Percentiles rank a stretch among this genome's conserved stretches.
Evolutionary conservation across 2,329 filamentous ascomycete genomes (phyloP).

Genomic region (Epichloe sibirici): DNA sequence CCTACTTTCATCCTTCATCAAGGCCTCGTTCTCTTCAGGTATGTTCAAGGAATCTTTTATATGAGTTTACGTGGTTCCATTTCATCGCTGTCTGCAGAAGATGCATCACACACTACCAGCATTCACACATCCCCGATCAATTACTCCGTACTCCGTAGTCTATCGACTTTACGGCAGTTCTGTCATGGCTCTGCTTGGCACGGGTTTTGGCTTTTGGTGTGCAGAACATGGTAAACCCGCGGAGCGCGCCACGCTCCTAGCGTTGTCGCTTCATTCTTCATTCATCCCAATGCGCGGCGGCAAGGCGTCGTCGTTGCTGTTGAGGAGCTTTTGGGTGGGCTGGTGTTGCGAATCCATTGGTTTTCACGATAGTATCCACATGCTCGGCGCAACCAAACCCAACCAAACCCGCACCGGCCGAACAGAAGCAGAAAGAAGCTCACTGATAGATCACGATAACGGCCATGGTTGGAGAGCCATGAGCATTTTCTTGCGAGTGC

Average conservation of each 20-base stretch:
- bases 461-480: background rate
- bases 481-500: background rate
- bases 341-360: background rate
- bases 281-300: background rate
- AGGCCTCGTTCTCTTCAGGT: conserved; percentile 1
- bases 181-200: background rate
- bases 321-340: background rate
- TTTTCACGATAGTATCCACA: background rate
- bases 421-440: too few relatives aligned
- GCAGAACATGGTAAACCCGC: background rate
- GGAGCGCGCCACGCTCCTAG: background rate
- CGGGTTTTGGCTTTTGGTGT: background rate
- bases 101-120: background rate
- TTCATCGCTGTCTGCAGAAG: background rate
- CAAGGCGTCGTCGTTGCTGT: background rate
- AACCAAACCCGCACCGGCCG: too few relatives aligned
- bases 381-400: background rate
- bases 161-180: background rate
- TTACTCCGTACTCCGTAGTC: background rate
- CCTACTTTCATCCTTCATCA: background rate
- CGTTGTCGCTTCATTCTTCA: background rate
- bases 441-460: background rate
- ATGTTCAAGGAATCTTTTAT: background rate
- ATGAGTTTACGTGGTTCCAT: background rate
- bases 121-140: background rate